Base-by-base conservation (phyloP, 306 rosid genomes). In the Hippophae gyantsensis region DNA sequence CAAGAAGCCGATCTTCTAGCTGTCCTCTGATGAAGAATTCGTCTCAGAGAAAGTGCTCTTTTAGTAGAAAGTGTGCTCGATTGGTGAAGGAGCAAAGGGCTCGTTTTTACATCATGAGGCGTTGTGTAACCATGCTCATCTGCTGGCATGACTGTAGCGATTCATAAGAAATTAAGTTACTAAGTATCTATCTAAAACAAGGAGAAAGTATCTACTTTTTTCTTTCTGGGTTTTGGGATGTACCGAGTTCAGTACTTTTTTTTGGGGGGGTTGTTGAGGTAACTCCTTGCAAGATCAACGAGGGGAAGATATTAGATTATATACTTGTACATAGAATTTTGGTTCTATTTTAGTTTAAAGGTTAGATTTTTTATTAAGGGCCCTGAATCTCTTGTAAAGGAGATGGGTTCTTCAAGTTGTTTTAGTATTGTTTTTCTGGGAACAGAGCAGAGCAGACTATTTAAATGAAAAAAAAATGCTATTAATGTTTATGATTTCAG, bases 21-120 rank as follows among this genome's bases (percentile, higher is more conserved):
- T 57, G 46, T 52, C 52, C 74, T 63, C 79, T 87, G 58, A 84
- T 84, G 48, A 87, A 85, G 65, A 84, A 61, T 61, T 75, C 83
- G 2, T 62, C 76, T 0, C 86, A 65, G 23, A 79, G 77, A 54
- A 71, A 76, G 67, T 82, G 95, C 11, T 78, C 93, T 45, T 86
- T 89, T 57, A 82, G 84, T 0, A 79, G 93, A 7, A 86, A 89
- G 79, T 89, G 97, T 54, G 97, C 97, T 0, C 73, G 75, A 52
- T 76, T 89, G 62, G 97, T 89, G 38, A 84, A 89, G 67, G 89
- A 89, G 52, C 97, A 89, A 48, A 72, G 97, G 45, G 97, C 97
- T 13, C 78, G 95, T 27, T 86, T 89, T 78, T 89, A 89, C 77
- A 89, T 89, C 81, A 58, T 89, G 89, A 63, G 97, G 67, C 80